Base-by-base conservation (phyloP, 164 flowering plant genomes). In the Buxus sempervirens region DNA sequence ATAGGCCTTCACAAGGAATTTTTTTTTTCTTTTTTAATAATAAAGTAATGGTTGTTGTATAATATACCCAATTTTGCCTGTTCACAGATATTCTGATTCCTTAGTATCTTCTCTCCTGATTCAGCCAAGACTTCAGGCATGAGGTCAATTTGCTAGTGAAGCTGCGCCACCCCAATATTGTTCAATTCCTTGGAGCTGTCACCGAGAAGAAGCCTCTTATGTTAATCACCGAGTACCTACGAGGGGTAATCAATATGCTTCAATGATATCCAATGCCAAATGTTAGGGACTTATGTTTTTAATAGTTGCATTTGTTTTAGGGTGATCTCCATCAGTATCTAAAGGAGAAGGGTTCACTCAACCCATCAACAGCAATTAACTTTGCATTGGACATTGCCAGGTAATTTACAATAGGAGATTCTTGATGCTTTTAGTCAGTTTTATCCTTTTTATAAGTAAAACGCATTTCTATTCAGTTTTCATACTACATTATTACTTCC, bases 171-270 rank as follows among this genome's bases (percentile, higher is more conserved):
- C 99, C 99, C 61, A 96, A 93, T 70, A 85, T 96, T 49, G 99
- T 96, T 19, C 99, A 96, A 73, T 96, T 96, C 76, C 92, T 96
- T 65, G 99, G 99, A 74, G 99, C 99, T 72, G 98, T 91, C 66
- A 96, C 99, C 7, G 97, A 91, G 48, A 96, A 62, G 85, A 96
- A 96, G 83, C 99, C 99, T 48, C 83, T 96, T 62, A 91, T 96
- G 98, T 77, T 96, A 77, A 83, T 96, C 48, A 96, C 98, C 1
- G 99, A 96, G 70, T 96, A 89, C 72, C 76, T 96, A 54, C 78
- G 97, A 79, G 99, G 99, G 95, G 99, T 96, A 85, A 36, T 45
- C 36, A 53, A 8, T 49, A 27, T 42, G 49, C 38, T 14, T 23
- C 55, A 49, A 12, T 72, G 26, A 57, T 24, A 18, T 70, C 26